Base-by-base conservation (phyloP, 768 basidiomycete species). In the Amylocystis lapponica region DNA sequence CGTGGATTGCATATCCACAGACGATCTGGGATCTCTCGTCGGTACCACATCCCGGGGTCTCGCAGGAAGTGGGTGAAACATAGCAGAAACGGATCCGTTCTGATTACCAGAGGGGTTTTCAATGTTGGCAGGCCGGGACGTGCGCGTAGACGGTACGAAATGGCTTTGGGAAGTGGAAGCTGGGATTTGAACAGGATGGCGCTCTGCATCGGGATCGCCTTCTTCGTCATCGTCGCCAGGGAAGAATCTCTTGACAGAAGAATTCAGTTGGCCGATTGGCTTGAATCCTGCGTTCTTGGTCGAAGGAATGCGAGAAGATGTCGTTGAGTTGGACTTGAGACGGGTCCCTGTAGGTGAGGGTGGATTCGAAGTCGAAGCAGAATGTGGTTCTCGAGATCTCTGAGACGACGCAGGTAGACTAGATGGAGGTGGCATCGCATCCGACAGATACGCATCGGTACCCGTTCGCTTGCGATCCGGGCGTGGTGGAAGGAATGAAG, bases 141-240 rank as follows among this genome's bases (percentile, higher is more conserved):
- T n/a, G n/a, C n/a, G n/a, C n/a, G n/a, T n/a, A n/a, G n/a, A n/a
- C n/a, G n/a, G n/a, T n/a, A n/a, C n/a, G n/a, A n/a, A n/a, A n/a
- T n/a, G n/a, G n/a, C n/a, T n/a, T n/a, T n/a, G n/a, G n/a, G n/a
- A n/a, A n/a, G n/a, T n/a, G n/a, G n/a, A 17, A 35, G 7, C 32
- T 30, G 4, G 41, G 13, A 30, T 14, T 21, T 5, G 41, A 33
- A n/a, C 31, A 20, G 13, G 41, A 27, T n/a, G 29, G 30, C 41
- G 30, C 26, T 25, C 27, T 25, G 23, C 31, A 23, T 16, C 32
- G 11, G 41, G 21, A 12, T 42, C 41, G 25, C 72, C 69, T 51
- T 76, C 71, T 27, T 86, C 85, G 16, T 86, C 85, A 17, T 90
- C 87, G 38, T 90, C 87, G 1, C 75, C 78, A 17, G 89, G 88